phyloP scores from a whole-genome alignment of 164 flowering plant species.

The Tetracentron sinense region DNA sequence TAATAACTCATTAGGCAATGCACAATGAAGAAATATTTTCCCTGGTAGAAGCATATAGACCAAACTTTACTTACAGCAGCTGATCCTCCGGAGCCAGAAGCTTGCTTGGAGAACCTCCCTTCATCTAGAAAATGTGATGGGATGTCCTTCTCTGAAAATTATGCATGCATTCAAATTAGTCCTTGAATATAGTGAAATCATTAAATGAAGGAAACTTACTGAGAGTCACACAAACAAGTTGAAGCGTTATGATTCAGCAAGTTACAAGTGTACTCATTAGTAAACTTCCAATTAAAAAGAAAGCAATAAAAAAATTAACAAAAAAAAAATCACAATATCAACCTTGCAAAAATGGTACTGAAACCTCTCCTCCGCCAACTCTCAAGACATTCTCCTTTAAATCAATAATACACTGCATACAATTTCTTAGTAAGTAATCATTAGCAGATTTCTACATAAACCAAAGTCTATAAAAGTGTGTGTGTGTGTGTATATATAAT shows the following conservation, averaged over 20 bases:
- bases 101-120: slow-evolving; percentile 60
- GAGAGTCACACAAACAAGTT: too few relatives aligned
- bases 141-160: slow-evolving; percentile 78
- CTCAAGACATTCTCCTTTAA: slow-evolving; percentile 88
- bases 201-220: background rate
- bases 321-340: slow-evolving; percentile 13
- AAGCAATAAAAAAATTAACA: too few relatives aligned
- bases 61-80: slow-evolving; percentile 46
- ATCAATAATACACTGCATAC: slow-evolving; percentile 96
- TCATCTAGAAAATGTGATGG: slow-evolving; percentile 73
- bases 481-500: too few relatives aligned
- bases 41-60: background rate
- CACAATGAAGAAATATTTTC: background rate
- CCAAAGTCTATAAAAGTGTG: too few relatives aligned
- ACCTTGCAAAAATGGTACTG: slow-evolving; percentile 97
- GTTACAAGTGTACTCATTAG: background rate
- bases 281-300: background rate
- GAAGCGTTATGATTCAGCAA: background rate
- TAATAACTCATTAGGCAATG: background rate
- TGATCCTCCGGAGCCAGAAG: slow-evolving; percentile 61
- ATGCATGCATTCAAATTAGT: background rate
- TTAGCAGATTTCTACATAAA: too few relatives aligned
- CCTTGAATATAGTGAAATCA: background rate
- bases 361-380: slow-evolving; percentile 98
- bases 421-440: too few relatives aligned